Evolutionary conservation across 176 grass and related monocot species (phyloP), one percentile per base, ranked within the genome.

Genomic region (Rhynchospora tenuis): DNA sequence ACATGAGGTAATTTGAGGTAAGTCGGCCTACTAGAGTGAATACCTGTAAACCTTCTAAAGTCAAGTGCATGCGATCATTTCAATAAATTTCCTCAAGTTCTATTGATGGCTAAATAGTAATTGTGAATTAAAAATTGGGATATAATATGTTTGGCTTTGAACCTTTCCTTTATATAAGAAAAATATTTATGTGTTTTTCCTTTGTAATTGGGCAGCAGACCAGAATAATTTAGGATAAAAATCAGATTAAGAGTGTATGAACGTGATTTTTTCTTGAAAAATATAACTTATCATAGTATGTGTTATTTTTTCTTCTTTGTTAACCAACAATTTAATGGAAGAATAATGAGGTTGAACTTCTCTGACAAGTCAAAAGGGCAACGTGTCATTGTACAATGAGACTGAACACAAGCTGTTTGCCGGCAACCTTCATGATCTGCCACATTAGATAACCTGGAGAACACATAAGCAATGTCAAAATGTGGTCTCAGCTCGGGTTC

Each of bases 351-450:
- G 89, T 91, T 98, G 83, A 98, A 98, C n/a, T 86, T 98, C 24
- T 89, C 96, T 0, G 92, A 93, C 93, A 90, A 85, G 54, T 93
- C 96, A 0, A 95, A n/a, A 91, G 84, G 59, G 87, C 0, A 98
- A 89, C 64, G 85, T 58, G 75, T 84, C 90, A 9, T 82, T 98
- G 69, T 93, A 94, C 86, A 93, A 92, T 2, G 92, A 95, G 83
- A 89, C 78, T 2, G 92, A 98, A 13, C 44, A 87, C 91, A 98
- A 95, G 88, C 89, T 98, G 17, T 98, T 98, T 45, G 91, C 95
- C 0, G 91, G 96, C 58, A 98, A 98, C 81, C 90, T 98, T 87
- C 96, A n/a, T n/a, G 96, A 93, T 90, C 91, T 11, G 89, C 91
- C 5, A 93, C 92, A 31, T 85, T 88, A 11, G 90, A 98, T 64